Conservation (phyloP, 495 filamentous ascomycete genomes). For the Talaromyces stipitatus region DNA sequence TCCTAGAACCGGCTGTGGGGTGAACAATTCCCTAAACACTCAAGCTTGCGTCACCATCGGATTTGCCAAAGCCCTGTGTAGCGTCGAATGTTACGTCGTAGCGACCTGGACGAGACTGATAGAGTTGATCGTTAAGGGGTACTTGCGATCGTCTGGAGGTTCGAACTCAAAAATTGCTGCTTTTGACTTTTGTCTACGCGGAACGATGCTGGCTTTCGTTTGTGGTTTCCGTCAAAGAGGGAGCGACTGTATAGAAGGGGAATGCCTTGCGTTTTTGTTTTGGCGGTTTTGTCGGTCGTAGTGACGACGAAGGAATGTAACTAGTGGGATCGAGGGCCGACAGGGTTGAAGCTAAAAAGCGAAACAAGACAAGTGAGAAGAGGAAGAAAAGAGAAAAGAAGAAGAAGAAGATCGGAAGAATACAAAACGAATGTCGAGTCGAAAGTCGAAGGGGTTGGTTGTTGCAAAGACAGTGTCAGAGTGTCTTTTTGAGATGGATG, state of each 20-base stretch:
- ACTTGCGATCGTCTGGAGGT: neutral
- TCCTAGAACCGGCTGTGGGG: neutral
- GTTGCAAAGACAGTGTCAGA: too few relatives aligned
- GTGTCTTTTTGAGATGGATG: neutral
- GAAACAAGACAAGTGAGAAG: neutral
- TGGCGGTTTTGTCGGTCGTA: neutral
- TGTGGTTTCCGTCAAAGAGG: neutral
- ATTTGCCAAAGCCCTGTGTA: neutral
- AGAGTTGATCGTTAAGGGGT: neutral
- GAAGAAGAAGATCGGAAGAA: neutral
- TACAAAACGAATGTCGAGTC: conserved; percentile 2
- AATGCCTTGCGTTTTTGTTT: neutral
- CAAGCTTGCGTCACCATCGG: conserved; percentile 1
- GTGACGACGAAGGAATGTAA: conserved; percentile 2
- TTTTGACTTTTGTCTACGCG: too few relatives aligned
- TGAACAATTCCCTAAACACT: neutral
- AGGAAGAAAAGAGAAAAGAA: neutral
- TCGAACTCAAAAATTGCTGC: neutral
- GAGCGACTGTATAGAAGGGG: neutral
- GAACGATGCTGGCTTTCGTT: too few relatives aligned
- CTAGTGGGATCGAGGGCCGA: conserved; percentile 1
- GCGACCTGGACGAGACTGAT: neutral
- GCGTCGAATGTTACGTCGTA: neutral
- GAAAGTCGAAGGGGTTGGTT: neutral
- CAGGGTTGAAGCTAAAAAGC: neutral